Conservation (phyloP, 1,284 basidiomycete genomes). For the Ustilago cynodontis region DNA sequence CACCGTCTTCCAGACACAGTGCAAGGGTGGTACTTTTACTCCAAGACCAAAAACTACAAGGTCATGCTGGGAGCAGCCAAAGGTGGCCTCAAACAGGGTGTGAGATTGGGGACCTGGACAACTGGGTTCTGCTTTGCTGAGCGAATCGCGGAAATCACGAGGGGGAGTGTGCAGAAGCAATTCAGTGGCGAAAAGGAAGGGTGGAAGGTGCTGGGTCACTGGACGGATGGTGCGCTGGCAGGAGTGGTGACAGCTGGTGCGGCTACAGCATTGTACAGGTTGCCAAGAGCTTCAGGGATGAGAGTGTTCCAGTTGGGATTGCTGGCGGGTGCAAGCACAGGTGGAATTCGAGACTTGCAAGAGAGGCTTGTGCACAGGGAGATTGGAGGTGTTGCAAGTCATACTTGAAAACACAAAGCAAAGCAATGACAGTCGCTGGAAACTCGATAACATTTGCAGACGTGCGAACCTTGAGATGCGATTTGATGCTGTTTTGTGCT, state of each 20-base stretch:
- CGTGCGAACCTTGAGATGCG: background rate
- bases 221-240: conserved; percentile 60
- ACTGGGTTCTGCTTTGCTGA: conserved; percentile 60
- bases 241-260: conserved; percentile 47
- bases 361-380: conserved; percentile 34
- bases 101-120: conserved; percentile 56
- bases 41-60: conserved; percentile 69
- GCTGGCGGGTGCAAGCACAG: conserved; percentile 43
- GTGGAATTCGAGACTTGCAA: conserved; percentile 42
- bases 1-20: conserved; percentile 67
- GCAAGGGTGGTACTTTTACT: conserved; percentile 70
- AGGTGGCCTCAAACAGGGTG: conserved; percentile 55
- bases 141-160: conserved; percentile 21
- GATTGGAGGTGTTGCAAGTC: conserved; percentile 47
- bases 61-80: conserved; percentile 60
- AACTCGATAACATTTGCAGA: background rate
- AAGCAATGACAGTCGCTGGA: background rate
- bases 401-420: conserved; percentile 28
- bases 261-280: conserved; percentile 42
- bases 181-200: conserved; percentile 7
- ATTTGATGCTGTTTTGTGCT: background rate
- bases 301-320: conserved; percentile 43
- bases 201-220: conserved; percentile 49
- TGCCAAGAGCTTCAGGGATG: conserved; percentile 30
- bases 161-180: conserved; percentile 15